Base-by-base conservation (phyloP, 148 eudicot species). In the Amaranthus palmeri region DNA sequence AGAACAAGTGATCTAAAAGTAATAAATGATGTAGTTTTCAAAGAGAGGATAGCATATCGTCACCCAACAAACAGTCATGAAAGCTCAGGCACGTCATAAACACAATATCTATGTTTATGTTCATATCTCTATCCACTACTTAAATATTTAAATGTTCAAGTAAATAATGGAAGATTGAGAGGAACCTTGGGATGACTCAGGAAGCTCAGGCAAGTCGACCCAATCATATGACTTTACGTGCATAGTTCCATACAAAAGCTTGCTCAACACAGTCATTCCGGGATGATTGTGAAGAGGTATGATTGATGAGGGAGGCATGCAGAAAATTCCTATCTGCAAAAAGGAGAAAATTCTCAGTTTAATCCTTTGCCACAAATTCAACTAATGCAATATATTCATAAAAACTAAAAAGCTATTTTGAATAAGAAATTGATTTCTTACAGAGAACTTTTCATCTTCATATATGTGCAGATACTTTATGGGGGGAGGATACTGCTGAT, bases 231-330 rank as follows among this genome's bases (percentile, higher is more conserved):
- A 85, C 80, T 71, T 85, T 71, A 87, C 97, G 59, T 81, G 90
- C 45, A 95, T 61, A 51, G 99, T 70, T 71, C 99, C 99, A 86
- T 88, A 93, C 17, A 95, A 70, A 77, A 95, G 92, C 85, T 95
- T 95, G 90, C 99, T 95, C 78, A 95, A 76, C 70, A 95, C 99
- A 42, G 99, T 95, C 99, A 95, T 95, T 81, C 99, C 97, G 41
- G 99, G 99, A 83, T 95, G 99, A 79, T 95, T 95, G 75, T 95
- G 99, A 79, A 95, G 90, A 46, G 99, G 99, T 78, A 95, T 91
- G 71, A 91, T 77, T 41, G 99, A 89, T 52, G 93, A 84, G 70
- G 99, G 84, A 52, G 96, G 99, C 99, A 95, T 84, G 83, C 88
- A 85, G 69, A 95, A 95, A 76, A 95, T 95, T 72, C 99, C 99